Evolutionary conservation across 2,329 filamentous ascomycete species (phyloP).

Genomic region (Alternaria novae-zelandiae): DNA sequence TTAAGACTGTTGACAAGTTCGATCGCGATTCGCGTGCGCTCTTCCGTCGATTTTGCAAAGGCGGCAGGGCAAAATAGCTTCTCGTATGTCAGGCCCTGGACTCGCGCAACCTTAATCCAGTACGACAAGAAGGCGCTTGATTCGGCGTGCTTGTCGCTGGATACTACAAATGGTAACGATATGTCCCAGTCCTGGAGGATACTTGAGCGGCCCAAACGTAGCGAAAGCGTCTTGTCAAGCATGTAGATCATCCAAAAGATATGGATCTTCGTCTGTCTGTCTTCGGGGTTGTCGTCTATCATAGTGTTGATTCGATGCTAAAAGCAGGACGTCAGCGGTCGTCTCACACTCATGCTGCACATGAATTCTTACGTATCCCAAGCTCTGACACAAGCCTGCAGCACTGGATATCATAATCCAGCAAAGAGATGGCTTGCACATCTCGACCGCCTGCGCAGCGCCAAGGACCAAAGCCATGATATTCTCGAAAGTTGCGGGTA

Average conservation of each 20-base stretch:
- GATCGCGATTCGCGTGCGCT: slow-evolving; percentile 33
- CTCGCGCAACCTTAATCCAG: slow-evolving; percentile 43
- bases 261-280: slow-evolving; percentile 37
- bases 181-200: slow-evolving; percentile 50
- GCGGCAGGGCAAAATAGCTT: slow-evolving; percentile 47
- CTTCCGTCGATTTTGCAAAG: slow-evolving; percentile 33
- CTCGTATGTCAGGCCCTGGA: slow-evolving; percentile 47
- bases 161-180: slow-evolving; percentile 29
- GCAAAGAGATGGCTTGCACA: slow-evolving; percentile 45
- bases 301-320: slow-evolving; percentile 43
- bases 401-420: slow-evolving; percentile 42
- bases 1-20: slow-evolving; percentile 38
- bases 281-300: slow-evolving; percentile 39
- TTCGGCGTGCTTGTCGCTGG: slow-evolving; percentile 10
- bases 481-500: slow-evolving; percentile 46
- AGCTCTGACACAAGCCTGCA: slow-evolving; percentile 37
- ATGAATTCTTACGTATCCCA: slow-evolving; percentile 34
- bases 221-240: slow-evolving; percentile 48
- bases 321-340: not conserved
- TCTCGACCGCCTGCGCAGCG: slow-evolving; percentile 41
- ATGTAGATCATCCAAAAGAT: slow-evolving; percentile 49
- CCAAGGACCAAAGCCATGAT: slow-evolving; percentile 43
- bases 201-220: slow-evolving; percentile 46
- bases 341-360: not conserved
- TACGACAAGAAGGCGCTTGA: slow-evolving; percentile 35